Evolutionary conservation across 331 rosid species (phyloP).

Genomic region (Rosa hybrid): DNA sequence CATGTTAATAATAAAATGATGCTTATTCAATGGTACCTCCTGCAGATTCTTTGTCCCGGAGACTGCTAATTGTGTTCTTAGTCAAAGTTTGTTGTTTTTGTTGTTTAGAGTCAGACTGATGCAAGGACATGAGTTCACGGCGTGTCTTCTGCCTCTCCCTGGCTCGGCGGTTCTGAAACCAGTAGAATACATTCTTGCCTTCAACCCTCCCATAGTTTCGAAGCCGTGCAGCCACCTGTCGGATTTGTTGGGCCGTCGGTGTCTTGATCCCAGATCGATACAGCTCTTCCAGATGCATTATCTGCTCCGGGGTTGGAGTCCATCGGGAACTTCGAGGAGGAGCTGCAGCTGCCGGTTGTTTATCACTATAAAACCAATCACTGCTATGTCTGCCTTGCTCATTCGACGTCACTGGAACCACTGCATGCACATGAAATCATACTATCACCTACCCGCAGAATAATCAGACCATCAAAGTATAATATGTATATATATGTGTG

Average conservation of each 20-base stretch:
- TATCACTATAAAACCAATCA: neutral
- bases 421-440: neutral
- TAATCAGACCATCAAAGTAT: neutral
- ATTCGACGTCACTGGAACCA: neutral
- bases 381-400: neutral
- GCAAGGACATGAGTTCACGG: conserved; percentile 41
- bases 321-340: conserved; percentile 53
- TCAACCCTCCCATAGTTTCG: conserved; percentile 66
- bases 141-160: conserved; percentile 72
- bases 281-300: conserved; percentile 54
- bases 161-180: conserved; percentile 84
- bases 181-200: conserved; percentile 76
- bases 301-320: conserved; percentile 72
- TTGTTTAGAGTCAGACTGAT: neutral
- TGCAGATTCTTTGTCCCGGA: neutral
- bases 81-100: neutral
- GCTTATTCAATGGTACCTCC: neutral
- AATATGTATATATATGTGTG: too few relatives aligned
- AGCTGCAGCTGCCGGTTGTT: conserved; percentile 1
- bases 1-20: neutral
- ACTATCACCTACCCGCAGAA: neutral
- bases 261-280: conserved; percentile 59
- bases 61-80: neutral
- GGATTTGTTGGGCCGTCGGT: conserved; percentile 68
- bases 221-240: conserved; percentile 55